Conservation (phyloP, 1,284 basidiomycete species). For the Amylostereum chailletii region DNA sequence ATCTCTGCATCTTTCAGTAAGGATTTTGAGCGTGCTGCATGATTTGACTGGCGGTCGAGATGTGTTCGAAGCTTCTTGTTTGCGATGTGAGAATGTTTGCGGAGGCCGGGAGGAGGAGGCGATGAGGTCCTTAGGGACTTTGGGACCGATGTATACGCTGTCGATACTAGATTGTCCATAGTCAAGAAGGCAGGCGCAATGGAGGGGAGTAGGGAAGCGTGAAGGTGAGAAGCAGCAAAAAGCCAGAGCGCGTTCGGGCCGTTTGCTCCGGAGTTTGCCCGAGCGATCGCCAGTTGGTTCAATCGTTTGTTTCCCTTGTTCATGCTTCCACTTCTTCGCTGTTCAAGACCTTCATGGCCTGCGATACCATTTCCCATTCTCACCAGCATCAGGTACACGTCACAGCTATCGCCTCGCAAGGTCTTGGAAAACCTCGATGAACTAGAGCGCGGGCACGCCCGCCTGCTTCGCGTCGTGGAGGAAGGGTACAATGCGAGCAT, state of each 20-base stretch:
- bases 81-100: constrained; percentile 52
- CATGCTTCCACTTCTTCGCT: not conserved
- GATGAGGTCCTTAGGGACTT: constrained; percentile 47
- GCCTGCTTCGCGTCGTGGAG: not conserved
- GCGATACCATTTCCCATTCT: too few relatives aligned
- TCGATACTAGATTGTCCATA: not conserved
- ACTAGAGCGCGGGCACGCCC: not conserved
- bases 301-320: not conserved
- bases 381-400: not conserved
- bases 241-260: not conserved
- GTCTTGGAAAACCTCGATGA: not conserved
- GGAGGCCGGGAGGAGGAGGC: constrained; percentile 31
- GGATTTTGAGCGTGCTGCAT: constrained; percentile 46
- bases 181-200: constrained; percentile 25
- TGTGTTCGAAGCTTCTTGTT: constrained; percentile 72
- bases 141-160: constrained; percentile 42
- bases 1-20: constrained; percentile 60
- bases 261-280: not conserved
- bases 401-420: not conserved
- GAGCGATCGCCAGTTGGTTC: not conserved
- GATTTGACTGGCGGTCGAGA: constrained; percentile 51
- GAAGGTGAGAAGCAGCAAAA: not conserved
- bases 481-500: not conserved
- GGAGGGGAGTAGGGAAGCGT: constrained; percentile 35
- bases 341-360: too few relatives aligned